These are phyloP conservation scores for Pythium brachiatum DNA, from an alignment of 352 stramenopile species.

Conservation along the genomic window DNA sequence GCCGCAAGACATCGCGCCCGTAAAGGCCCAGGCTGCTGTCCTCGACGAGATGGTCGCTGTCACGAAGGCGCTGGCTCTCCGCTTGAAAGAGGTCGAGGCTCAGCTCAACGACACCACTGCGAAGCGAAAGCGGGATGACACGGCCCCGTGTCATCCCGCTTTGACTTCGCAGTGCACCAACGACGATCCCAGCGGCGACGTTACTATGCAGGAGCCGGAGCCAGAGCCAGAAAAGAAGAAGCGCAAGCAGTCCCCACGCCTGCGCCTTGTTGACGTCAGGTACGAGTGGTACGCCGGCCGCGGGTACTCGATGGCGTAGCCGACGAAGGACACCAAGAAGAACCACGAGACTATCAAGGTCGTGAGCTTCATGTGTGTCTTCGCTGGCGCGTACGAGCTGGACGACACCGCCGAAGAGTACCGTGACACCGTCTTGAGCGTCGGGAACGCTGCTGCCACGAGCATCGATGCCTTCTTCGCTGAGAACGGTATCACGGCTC, in stretches of 20 bases:
- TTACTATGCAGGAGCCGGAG: not conserved
- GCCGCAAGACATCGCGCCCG: not conserved
- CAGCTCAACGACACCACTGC: not conserved
- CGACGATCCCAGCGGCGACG: too few relatives aligned
- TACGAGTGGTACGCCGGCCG: not conserved
- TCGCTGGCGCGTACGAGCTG: not conserved
- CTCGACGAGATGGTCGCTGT: slow-evolving; percentile 4
- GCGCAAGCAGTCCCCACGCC: not conserved
- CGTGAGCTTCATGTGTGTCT: not conserved
- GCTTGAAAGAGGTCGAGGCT: slow-evolving; percentile 8
- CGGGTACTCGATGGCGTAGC: not conserved
- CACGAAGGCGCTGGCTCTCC: slow-evolving; percentile 2
- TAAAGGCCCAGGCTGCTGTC: slow-evolving; percentile 1
- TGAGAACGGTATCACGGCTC: not conserved
- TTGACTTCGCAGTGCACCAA: too few relatives aligned
- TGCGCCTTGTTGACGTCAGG: not conserved
- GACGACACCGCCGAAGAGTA: not conserved
- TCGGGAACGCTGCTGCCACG: not conserved
- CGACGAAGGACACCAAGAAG: not conserved
- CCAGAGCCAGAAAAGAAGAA: not conserved
- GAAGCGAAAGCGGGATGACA: not conserved
- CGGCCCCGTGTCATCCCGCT: too few relatives aligned
- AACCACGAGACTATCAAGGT: not conserved
- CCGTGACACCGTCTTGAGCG: not conserved
- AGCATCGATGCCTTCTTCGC: not conserved